These are phyloP conservation scores for Pseudotsuga menziesii DNA, from an alignment of 75 land plant genomes.

Conservation along the genomic window DNA sequence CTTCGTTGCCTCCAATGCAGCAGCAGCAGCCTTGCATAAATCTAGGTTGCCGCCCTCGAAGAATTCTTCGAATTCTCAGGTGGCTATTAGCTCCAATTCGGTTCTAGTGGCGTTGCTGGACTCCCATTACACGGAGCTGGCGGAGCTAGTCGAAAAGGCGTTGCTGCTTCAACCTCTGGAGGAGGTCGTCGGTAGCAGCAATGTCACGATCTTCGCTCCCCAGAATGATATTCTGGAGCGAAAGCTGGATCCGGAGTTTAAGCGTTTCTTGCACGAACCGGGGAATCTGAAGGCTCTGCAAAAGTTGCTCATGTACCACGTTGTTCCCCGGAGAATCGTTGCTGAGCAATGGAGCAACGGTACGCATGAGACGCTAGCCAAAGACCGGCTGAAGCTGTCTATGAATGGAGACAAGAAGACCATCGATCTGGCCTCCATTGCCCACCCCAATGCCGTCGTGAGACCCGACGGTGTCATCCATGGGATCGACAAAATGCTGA, in stretches of 20 bases:
- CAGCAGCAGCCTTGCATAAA: no score
- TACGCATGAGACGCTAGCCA: slow-evolving; percentile 13
- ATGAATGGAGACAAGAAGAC: no score
- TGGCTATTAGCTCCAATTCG: slow-evolving; percentile 59
- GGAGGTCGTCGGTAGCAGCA: slow-evolving; percentile 9
- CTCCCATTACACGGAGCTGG: slow-evolving; percentile 84
- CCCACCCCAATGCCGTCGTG: slow-evolving; percentile 53
- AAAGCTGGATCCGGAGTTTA: slow-evolving; percentile 72
- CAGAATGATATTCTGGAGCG: slow-evolving; percentile 60
- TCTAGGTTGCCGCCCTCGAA: no score
- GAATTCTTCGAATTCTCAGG: no score
- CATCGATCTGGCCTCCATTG: slow-evolving; percentile 41
- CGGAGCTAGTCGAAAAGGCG: slow-evolving; percentile 84
- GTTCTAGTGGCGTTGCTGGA: slow-evolving; percentile 84
- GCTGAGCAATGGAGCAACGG: slow-evolving; percentile 33
- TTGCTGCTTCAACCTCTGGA: slow-evolving; percentile 48
- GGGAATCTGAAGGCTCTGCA: slow-evolving; percentile 58
- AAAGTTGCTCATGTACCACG: slow-evolving; percentile 43
- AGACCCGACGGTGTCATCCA: slow-evolving; percentile 85
- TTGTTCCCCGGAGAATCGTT: slow-evolving; percentile 44
- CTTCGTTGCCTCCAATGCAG: no score
- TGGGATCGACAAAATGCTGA: slow-evolving; percentile 63
- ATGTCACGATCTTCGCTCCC: slow-evolving; percentile 39
- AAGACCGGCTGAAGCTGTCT: slow-evolving; percentile 10
- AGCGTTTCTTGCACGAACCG: slow-evolving; percentile 75